phyloP scores from a whole-genome alignment of 2,329 filamentous ascomycete species.

The Neofusicoccum cordaticola region DNA sequence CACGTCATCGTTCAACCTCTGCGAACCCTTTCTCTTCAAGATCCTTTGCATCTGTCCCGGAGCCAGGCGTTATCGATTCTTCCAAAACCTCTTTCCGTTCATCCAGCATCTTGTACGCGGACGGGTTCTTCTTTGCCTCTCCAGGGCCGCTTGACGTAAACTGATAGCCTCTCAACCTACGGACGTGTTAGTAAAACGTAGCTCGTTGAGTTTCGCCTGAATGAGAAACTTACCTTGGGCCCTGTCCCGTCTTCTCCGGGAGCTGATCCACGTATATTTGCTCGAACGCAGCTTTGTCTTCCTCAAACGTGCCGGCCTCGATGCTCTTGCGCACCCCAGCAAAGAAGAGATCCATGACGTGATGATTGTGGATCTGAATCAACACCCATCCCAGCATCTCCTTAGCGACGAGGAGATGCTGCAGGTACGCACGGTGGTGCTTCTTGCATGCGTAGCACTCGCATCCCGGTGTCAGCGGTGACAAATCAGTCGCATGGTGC shows the following conservation, averaged over 20 bases:
- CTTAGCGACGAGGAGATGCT: slow-evolving; percentile 82
- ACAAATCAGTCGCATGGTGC: slow-evolving; percentile 58
- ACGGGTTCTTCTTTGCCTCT: slow-evolving; percentile 19
- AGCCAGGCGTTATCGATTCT: slow-evolving; percentile 12
- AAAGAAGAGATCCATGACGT: slow-evolving; percentile 72
- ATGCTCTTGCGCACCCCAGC: slow-evolving; percentile 65
- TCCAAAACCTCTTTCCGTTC: slow-evolving; percentile 5
- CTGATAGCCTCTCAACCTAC: slow-evolving; percentile 18
- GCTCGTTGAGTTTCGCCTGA: no score
- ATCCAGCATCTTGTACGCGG: slow-evolving; percentile 18
- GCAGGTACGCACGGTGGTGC: slow-evolving; percentile 83
- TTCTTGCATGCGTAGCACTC: slow-evolving; percentile 77
- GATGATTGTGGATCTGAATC: slow-evolving; percentile 88
- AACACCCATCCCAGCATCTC: slow-evolving; percentile 97
- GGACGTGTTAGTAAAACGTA: no score
- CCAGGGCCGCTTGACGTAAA: slow-evolving; percentile 16
- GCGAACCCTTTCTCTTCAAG: slow-evolving; percentile 18
- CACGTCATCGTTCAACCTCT: no score
- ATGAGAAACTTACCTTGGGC: slow-evolving; percentile 49
- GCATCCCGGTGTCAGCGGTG: slow-evolving; percentile 64
- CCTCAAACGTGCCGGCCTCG: slow-evolving; percentile 51
- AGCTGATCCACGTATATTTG: slow-evolving; percentile 66
- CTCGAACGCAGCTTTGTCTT: slow-evolving; percentile 60
- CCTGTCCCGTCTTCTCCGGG: slow-evolving; percentile 70
- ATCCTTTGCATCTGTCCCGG: slow-evolving; percentile 18